Evolutionary conservation across 1,139 yeast species (phyloP).

Genomic region (Candida smagusa): DNA sequence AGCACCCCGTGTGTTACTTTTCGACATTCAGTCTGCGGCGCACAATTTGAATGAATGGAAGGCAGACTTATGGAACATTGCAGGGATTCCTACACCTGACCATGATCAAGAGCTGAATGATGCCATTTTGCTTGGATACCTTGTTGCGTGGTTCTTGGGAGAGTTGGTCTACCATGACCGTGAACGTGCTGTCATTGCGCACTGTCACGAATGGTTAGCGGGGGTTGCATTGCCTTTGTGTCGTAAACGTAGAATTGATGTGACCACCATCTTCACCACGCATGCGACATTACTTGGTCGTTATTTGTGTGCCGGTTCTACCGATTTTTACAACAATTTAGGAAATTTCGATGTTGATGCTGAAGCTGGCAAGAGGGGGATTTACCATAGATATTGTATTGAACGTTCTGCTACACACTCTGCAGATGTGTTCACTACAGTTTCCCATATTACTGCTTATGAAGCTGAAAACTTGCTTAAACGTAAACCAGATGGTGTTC

Average conservation of each 20-base stretch:
- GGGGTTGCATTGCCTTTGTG: slow-evolving; percentile 94
- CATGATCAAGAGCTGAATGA: slow-evolving; percentile 87
- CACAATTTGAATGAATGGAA: slow-evolving; percentile 86
- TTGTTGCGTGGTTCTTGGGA: slow-evolving; percentile 96
- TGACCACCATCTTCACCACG: slow-evolving; percentile 93
- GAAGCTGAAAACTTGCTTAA: slow-evolving; percentile 91
- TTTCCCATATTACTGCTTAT: slow-evolving; percentile 92
- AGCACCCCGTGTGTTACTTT: slow-evolving; percentile 87
- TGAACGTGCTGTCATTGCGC: slow-evolving; percentile 86
- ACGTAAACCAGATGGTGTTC: slow-evolving; percentile 95
- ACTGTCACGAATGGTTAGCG: slow-evolving; percentile 98
- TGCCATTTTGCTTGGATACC: slow-evolving; percentile 86
- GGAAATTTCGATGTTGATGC: slow-evolving; percentile 92
- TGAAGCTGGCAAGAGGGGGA: slow-evolving; percentile 97
- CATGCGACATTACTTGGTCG: slow-evolving; percentile 96
- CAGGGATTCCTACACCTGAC: slow-evolving; percentile 92
- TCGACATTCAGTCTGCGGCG: slow-evolving; percentile 77
- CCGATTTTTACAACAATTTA: slow-evolving; percentile 91
- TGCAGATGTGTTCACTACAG: slow-evolving; percentile 96
- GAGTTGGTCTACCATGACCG: slow-evolving; percentile 82
- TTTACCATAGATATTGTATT: slow-evolving; percentile 93
- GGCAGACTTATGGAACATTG: slow-evolving; percentile 83
- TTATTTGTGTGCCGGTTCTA: slow-evolving; percentile 93
- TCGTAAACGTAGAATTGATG: slow-evolving; percentile 86
- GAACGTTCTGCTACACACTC: slow-evolving; percentile 96